phyloP scores from a whole-genome alignment of 2,329 filamentous ascomycete species.

The Fusarium verrucosum region DNA sequence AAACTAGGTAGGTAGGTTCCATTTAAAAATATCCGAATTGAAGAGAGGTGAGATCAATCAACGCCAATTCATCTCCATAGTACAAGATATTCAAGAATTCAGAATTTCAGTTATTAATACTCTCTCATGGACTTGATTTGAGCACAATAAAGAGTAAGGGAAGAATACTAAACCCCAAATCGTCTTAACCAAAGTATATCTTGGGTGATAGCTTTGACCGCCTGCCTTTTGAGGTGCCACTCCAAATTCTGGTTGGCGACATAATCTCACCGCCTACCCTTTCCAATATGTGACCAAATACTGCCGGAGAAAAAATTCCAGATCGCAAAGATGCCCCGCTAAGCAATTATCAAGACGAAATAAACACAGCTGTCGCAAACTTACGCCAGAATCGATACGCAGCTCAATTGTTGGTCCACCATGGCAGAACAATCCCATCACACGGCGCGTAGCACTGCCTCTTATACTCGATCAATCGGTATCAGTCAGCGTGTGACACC shows the following conservation, averaged over 20 bases:
- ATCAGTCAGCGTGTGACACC: constrained; percentile 54
- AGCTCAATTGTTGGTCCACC: constrained; percentile 5
- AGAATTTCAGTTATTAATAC: too few species aligned
- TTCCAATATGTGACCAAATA: background rate
- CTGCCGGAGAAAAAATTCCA: constrained; percentile 43
- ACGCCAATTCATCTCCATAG: background rate
- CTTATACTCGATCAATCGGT: constrained; percentile 50
- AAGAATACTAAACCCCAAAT: too few species aligned
- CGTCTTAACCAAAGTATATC: too few species aligned
- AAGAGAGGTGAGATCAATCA: background rate
- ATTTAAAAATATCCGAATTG: background rate
- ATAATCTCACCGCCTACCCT: constrained; percentile 30
- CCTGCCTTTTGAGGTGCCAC: constrained; percentile 26
- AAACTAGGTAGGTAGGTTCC: background rate
- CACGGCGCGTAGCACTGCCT: constrained; percentile 45
- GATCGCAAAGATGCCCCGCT: constrained; percentile 37
- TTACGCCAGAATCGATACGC: constrained; percentile 8
- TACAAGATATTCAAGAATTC: background rate
- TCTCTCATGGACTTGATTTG: too few species aligned
- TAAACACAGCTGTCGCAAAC: constrained; percentile 27
- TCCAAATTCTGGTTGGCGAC: background rate
- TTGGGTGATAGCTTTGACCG: constrained; percentile 40
- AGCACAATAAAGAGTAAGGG: too few species aligned
- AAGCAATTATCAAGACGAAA: constrained; percentile 13
- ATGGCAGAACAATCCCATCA: constrained; percentile 49